Percentiles rank a stretch among this genome's conserved stretches.
These are phyloP conservation scores for Sporobolomyces roseus DNA, from an alignment of 768 basidiomycete species.

Conservation along the genomic window DNA sequence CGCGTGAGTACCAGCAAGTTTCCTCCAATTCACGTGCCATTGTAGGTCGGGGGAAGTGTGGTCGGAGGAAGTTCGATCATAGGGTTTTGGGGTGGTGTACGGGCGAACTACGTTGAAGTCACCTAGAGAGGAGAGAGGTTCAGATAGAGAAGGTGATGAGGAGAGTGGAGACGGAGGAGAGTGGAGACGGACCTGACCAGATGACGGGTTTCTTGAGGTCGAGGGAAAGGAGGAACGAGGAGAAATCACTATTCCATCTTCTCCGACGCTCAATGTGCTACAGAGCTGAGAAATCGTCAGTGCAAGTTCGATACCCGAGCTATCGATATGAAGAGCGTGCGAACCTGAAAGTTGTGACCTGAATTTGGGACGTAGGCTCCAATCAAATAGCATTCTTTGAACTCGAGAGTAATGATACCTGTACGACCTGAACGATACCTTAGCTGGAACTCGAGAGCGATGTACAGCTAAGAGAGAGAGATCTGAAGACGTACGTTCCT, in stretches of 20 bases:
- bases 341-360: constrained; percentile 67
- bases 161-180: not conserved
- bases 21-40: not conserved
- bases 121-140: constrained; percentile 53
- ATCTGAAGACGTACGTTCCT: constrained; percentile 10
- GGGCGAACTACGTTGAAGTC: constrained; percentile 78
- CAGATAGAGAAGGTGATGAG: not conserved
- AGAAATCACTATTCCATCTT: constrained; percentile 72
- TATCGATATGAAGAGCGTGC: not conserved
- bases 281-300: not conserved
- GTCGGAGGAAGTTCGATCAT: constrained; percentile 69
- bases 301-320: not conserved
- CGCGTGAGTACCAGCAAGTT: constrained; percentile 47
- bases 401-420: constrained; percentile 75
- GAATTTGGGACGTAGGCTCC: constrained; percentile 67
- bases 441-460: constrained; percentile 9
- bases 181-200: constrained; percentile 59
- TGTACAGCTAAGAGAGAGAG: not conserved
- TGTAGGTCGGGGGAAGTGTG: constrained; percentile 52
- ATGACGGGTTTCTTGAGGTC: constrained; percentile 78
- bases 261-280: constrained; percentile 61
- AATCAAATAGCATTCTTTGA: constrained; percentile 62
- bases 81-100: constrained; percentile 54
- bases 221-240: constrained; percentile 63
- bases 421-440: constrained; percentile 55